These are phyloP conservation scores for Lasiodiplodia gonubiensis DNA, from an alignment of 2,329 filamentous ascomycete species.

Conservation along the genomic window DNA sequence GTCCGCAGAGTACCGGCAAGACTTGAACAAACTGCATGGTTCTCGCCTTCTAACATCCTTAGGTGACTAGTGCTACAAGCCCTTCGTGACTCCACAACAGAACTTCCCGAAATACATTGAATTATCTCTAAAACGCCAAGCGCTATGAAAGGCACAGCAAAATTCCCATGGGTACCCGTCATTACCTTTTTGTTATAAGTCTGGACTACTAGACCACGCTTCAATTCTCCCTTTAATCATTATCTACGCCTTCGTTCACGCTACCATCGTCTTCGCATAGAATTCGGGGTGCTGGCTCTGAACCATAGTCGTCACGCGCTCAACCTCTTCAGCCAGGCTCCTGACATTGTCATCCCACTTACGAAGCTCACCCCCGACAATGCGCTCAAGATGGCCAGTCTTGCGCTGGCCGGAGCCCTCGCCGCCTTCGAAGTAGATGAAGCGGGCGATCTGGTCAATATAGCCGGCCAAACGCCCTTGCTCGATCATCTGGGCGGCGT, in stretches of 20 bases:
- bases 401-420: constrained; percentile 73
- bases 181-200: not conserved
- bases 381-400: constrained; percentile 65
- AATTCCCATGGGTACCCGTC: not conserved
- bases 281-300: constrained; percentile 76
- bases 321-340: constrained; percentile 84
- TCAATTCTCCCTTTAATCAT: too few relatives aligned
- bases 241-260: not conserved
- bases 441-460: constrained; percentile 90
- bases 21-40: not conserved
- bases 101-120: not conserved
- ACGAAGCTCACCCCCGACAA: constrained; percentile 73
- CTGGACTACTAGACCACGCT: not conserved
- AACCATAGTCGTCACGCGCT: constrained; percentile 80
- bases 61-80: not conserved
- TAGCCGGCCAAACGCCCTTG: constrained; percentile 84
- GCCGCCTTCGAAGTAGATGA: constrained; percentile 85
- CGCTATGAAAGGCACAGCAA: constrained; percentile 5
- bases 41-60: not conserved
- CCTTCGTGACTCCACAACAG: not conserved
- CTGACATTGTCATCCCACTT: constrained; percentile 91
- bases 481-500: constrained; percentile 94
- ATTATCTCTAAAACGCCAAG: not conserved
- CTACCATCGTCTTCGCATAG: constrained; percentile 42
- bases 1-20: not conserved